phyloP scores from a whole-genome alignment of 2,329 filamentous ascomycete genomes.

The Apiospora sp. region DNA sequence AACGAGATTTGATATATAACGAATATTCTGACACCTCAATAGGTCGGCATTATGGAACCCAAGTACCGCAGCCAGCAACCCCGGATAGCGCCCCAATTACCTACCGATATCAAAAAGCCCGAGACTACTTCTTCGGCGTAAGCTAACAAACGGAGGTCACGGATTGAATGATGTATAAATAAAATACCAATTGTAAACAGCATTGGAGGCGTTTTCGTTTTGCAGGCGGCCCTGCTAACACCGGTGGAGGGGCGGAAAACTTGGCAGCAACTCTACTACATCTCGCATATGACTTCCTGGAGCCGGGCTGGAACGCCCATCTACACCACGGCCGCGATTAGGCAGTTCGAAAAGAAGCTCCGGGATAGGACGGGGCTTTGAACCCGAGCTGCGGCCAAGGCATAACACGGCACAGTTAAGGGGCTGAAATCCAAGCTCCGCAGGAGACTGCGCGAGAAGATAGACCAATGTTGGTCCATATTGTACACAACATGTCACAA shows the following conservation, averaged over 20 bases:
- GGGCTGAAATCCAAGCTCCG: background rate
- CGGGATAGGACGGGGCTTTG: background rate
- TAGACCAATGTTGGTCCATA: background rate
- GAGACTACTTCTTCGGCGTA: slow-evolving; percentile 15
- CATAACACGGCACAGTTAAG: background rate
- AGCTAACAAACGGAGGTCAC: background rate
- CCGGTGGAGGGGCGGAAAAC: background rate
- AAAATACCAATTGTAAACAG: slow-evolving; percentile 28
- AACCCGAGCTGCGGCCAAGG: background rate
- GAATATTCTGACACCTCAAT: slow-evolving; percentile 22
- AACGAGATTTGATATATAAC: background rate
- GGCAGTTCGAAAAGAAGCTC: background rate
- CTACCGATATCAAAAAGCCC: slow-evolving; percentile 28
- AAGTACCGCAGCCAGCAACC: slow-evolving; percentile 44
- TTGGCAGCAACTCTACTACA: background rate
- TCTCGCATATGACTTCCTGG: background rate
- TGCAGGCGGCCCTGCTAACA: background rate
- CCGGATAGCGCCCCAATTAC: slow-evolving; percentile 37
- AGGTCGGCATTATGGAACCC: slow-evolving; percentile 49
- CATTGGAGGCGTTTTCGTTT: slow-evolving; percentile 4
- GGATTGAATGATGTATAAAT: background rate
- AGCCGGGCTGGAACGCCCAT: background rate
- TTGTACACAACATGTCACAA: background rate
- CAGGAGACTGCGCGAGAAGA: background rate
- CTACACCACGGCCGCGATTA: background rate